Evolutionary conservation across 1,284 basidiomycete genomes (phyloP).

Genomic region (Melampsora larici-populina): DNA sequence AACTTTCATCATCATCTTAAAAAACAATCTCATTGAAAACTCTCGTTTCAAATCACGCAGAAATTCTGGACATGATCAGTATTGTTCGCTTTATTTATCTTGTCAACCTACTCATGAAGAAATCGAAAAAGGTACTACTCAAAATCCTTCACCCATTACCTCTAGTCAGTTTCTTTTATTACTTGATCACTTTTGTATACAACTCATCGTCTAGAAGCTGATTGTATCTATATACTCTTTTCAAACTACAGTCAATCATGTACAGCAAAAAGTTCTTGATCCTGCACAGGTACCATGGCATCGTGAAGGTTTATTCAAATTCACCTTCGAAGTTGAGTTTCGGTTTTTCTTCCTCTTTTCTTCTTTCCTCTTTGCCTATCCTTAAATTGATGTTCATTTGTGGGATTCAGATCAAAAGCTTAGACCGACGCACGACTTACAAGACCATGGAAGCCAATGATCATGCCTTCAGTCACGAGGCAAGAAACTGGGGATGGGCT

Average conservation of each 20-base stretch:
- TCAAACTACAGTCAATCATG: slow-evolving; percentile 27
- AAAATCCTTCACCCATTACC: not conserved
- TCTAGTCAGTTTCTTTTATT: not conserved
- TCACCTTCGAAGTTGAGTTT: slow-evolving; percentile 48
- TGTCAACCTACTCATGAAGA: slow-evolving; percentile 51
- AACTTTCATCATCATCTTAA: slow-evolving; percentile 10
- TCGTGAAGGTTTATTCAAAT: slow-evolving; percentile 50
- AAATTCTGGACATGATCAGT: slow-evolving; percentile 45
- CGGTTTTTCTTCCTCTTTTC: not conserved
- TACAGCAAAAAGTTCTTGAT: slow-evolving; percentile 17
- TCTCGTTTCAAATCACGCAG: slow-evolving; percentile 5
- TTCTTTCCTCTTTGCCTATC: slow-evolving; percentile 15
- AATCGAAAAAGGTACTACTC: slow-evolving; percentile 47
- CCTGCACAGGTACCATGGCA: slow-evolving; percentile 47
- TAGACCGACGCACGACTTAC: slow-evolving; percentile 47
- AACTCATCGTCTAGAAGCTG: not conserved
- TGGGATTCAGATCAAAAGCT: slow-evolving; percentile 43
- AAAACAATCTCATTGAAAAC: not conserved
- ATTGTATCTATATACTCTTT: not conserved
- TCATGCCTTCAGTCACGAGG: slow-evolving; percentile 53
- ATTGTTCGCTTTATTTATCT: slow-evolving; percentile 51
- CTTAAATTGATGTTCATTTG: not conserved
- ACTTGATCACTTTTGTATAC: slow-evolving; percentile 7
- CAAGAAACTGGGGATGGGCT: slow-evolving; percentile 54
- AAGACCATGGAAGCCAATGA: slow-evolving; percentile 55